Evolutionary conservation across 2,329 filamentous ascomycete genomes (phyloP), one percentile per base, ranked within the genome.

Genomic region (Elsinoe perseae): DNA sequence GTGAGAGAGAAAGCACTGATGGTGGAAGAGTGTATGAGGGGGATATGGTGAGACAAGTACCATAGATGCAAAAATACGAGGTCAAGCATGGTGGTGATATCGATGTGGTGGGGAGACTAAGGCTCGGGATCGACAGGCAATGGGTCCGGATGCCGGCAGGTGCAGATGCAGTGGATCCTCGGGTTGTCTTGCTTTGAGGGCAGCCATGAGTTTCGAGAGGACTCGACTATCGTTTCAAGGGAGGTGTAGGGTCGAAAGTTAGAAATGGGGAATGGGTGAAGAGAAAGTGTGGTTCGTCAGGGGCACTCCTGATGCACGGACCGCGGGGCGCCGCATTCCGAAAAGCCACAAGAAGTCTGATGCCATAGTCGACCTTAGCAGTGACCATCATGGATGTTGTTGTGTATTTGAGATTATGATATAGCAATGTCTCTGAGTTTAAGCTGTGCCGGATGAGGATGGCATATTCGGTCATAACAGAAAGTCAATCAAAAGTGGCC

Each of bases 141-240:
- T 18, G 40, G 16, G 28, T 12, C 30, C 25, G 28, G 25, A 25
- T 38, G 28, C 48, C 48, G 48, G 32, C 48, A 38, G 20, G 32
- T 25, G n/a, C 16, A 52, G 28, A 34, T 44, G 40, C 28, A 25
- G 48, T 52, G 48, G 30, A 36, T 18, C 48, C 32, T 52, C 48
- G 48, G 48, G 16, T 52, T 52, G 48, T 52, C 48, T 52, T 52
- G 48, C 30, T 52, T 18, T 52, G 48, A 52, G 32, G 30, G 30
- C 28, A 52, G 48, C 30, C 43, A 25, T 25, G 48, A 38, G 48
- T 52, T 52, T 52, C 16, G 30, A 25, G 43, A 34, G 48, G n/a
- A 9, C 18, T 21, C 16, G 16, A 52, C 48, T 52, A 52, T 52
- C 20, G 48, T 52, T 52, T 52, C 48, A 52, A n/a, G 6, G 18